Evolutionary conservation across 257 asterid species (phyloP), one percentile per base, ranked within the genome.

Genomic region (Eucommia ulmoides): DNA sequence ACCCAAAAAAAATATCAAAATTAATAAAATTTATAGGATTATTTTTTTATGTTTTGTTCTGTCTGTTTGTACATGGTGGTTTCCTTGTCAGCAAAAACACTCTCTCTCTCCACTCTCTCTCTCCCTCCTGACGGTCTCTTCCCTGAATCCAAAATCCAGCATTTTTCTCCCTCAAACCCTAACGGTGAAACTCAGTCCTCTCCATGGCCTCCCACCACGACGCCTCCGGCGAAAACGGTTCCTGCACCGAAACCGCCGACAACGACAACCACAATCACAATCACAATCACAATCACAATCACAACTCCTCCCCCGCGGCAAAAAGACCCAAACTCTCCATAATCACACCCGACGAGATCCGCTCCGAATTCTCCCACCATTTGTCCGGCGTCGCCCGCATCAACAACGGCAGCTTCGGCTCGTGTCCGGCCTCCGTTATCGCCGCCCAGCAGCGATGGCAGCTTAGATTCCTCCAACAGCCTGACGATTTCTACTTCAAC

Each of bases 351-450:
- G 24, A 72, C 2, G 85, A 87, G 62, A 49, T 87, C 61, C 75
- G 61, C 1, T 53, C 64, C 8, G 94, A 88, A 22, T 88, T 88
- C 83, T 57, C 84, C 54, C 95, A 83, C 63, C 94, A 88, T 75
- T 88, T 81, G 59, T 69, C 82, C 0, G 1, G 68, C 8, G 8
- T 76, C 18, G 85, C 97, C 23, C 93, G 93, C 47, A 73, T 88
- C 22, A 88, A 83, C 77, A 88, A 88, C 73, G 97, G 89, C 55
- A 87, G 93, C 75, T 79, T 88, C 70, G 95, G 97, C 18, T 74
- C 85, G 65, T 88, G 93, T 64, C 97, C 97, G 1, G 64, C 79
- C 55, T 46, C 95, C 54, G 53, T 88, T 56, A 69, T 83, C 69
- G 64, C 88, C 50, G 84, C 83, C 65, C 97, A 88, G 60, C 78